Evolutionary conservation across 2,329 filamentous ascomycete species (phyloP), one percentile per base, ranked within the genome.

Genomic region (Botrytis byssoidea): DNA sequence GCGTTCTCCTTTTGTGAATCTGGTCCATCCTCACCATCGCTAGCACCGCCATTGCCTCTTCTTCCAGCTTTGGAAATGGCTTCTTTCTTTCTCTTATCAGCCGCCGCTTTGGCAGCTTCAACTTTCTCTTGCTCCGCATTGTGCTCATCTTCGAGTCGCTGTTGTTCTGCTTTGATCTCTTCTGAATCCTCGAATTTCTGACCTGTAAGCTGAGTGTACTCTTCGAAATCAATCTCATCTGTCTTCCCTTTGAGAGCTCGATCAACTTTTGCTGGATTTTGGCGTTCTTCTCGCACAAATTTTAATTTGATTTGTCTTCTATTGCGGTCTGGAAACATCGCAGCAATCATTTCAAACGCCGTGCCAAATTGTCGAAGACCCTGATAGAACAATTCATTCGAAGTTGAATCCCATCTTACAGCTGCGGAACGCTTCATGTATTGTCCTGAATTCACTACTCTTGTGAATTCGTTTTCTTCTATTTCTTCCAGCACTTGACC

Each of bases 391-490:
- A 88, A 85, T 72, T 92, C 90, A 5, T 92, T 95, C 74, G 91
- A 88, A 20, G 88, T 87, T n/a, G 88, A 86, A 68, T 86, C 89
- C 93, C 93, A 97, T 46, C 88, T 85, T 77, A 91, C 89, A 40
- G 88, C 85, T 73, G 90, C 88, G 82, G 88, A 83, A 79, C 89
- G 83, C 80, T 92, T 91, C 80, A 88, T 86, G 82, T 90, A 94
- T 18, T 91, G 92, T 70, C 87, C 88, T 35, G 88, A 89, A 29
- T 90, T 96, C 76, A 92, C 88, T 71, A 90, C 86, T 29, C 88
- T 88, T 2, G 92, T 93, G 78, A 95, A 91, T 78, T 95, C 92
- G 83, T 94, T 91, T 81, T 95, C 92, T 78, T 94, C 92, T 67
- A 89, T 88, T 78, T 92, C 88, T 78, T 86, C 81, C 16, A 83